Evolutionary conservation across 1,284 basidiomycete genomes (phyloP), one percentile per base, ranked within the genome.

Genomic region (Volvariella volvacea): DNA sequence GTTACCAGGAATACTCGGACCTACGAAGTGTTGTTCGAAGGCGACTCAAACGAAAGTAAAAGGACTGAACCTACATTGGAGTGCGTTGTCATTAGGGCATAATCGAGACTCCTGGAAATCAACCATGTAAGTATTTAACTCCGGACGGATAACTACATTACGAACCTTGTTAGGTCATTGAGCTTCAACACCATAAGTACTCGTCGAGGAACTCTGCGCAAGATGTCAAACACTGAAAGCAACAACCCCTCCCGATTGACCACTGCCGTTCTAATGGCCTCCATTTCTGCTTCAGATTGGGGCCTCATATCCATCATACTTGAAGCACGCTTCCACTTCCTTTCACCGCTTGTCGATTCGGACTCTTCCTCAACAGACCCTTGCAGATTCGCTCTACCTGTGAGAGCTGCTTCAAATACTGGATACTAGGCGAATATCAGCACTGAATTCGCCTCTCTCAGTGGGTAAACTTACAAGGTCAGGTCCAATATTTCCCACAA

Each of bases 1-100:
- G 89, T 87, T 48, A 98, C 88, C 32, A 98, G 63, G 63, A 97
- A 99, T 56, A 96, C 81, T 9, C 93, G 85, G 48, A 83, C 71
- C 76, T 88, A 50, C 39, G 44, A 22, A 14, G 39, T 39, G 28
- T 19, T 32, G 31, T 39, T n/a, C 39, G 14, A 44, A 17, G 19
- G 37, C 31, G 25, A 47, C 14, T 19, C 43, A 39, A 31, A 49
- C 3, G 30, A 16, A 19, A 19, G 17, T 22, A n/a, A 15, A 4
- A 42, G 9, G 16, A 21, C 25, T 6, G 17, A 25, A 50, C 70
- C 41, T 55, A 80, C 82, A 58, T 76, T 80, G 8, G 86, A 82
- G 60, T 88, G 86, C 3, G 74, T 92, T 2, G 85, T 90, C 56
- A 73, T 74, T 4, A 89, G 65, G 8, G 83, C 77, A 60, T 80